These are phyloP conservation scores for Zopfia rhizophila DNA, from an alignment of 2,329 filamentous ascomycete genomes.

Conservation along the genomic window DNA sequence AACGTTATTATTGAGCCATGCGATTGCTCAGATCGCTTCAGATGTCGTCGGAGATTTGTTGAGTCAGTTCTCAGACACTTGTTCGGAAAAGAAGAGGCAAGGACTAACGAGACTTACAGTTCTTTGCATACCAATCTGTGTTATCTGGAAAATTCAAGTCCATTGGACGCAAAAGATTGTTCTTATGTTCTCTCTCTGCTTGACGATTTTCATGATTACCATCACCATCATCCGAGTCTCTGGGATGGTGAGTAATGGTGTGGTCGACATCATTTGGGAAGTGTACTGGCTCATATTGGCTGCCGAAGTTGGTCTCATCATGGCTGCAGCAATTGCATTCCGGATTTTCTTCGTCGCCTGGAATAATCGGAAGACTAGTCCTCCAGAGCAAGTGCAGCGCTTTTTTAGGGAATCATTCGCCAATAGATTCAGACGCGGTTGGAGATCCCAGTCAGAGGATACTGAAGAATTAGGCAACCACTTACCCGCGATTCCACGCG, in stretches of 20 bases:
- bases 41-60: constrained; percentile 8
- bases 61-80: no score
- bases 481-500: constrained; percentile 5
- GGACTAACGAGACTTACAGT: constrained; percentile 1
- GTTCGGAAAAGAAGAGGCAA: no score
- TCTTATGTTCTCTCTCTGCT: constrained; percentile 10
- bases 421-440: neutral
- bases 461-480: neutral
- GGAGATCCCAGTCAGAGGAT: neutral
- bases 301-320: constrained; percentile 10
- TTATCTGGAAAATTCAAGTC: constrained; percentile 13
- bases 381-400: neutral
- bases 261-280: constrained; percentile 16
- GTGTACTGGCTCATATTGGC: constrained; percentile 8
- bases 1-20: neutral
- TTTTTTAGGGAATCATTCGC: constrained; percentile 4
- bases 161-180: constrained; percentile 10
- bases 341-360: constrained; percentile 13
- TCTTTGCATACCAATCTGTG: constrained; percentile 11
- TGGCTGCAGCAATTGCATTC: constrained; percentile 14
- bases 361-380: constrained; percentile 1
- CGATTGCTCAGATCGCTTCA: constrained; percentile 3
- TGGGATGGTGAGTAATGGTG: constrained; percentile 5
- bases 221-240: constrained; percentile 6
- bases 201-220: constrained; percentile 12